Base-by-base conservation (phyloP, 2,329 filamentous ascomycete genomes). In the Magnaporthiopsis rhizophila region DNA sequence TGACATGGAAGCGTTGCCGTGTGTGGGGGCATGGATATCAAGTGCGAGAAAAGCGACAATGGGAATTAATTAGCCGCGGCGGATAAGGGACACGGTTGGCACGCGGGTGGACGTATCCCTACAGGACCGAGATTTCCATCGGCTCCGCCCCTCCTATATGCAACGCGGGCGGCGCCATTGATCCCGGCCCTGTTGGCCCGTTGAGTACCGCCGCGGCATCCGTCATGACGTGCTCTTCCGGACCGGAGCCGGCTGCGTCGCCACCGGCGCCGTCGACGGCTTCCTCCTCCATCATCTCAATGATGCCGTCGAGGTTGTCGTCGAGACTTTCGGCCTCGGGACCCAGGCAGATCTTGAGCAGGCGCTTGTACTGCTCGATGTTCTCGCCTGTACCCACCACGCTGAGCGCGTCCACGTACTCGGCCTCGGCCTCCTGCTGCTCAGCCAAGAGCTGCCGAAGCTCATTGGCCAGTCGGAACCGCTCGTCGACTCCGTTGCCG, bases 311-410 rank as follows among this genome's bases (percentile, higher is more conserved):
- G 62, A 87, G 74, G 70, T 86, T 87, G 59, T 81, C 79, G 72
- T 92, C 89, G 50, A 92, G 81, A 67, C 85, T 87, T 68, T 90
- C 87, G 62, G 90, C 88, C 68, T 85, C 81, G 21, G 87, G 81
- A 32, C 88, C 87, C 34, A 92, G 78, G 65, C 89, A 91, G 66
- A 84, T 83, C 65, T 84, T 85, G 38, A 92, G 84, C 36, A 92
- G 80, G 64, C 83, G 83, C 66, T 89, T 83, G 74, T 93, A 94
- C 73, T 88, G 86, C 69, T 88, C 87, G 68, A 90, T 89, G 72
- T 87, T 87, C 73, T 91, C 88, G 50, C 88, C 86, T 53, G 88
- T 86, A 58, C 89, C 89, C 13, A 89, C 87, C 67, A 87, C 82
- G 59, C 84, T 85, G 59, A 91, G 78, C 15, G 88, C 88, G 62